These are phyloP conservation scores for Candida sonorensis DNA, from an alignment of 805 yeast genomes.

Conservation along the genomic window DNA sequence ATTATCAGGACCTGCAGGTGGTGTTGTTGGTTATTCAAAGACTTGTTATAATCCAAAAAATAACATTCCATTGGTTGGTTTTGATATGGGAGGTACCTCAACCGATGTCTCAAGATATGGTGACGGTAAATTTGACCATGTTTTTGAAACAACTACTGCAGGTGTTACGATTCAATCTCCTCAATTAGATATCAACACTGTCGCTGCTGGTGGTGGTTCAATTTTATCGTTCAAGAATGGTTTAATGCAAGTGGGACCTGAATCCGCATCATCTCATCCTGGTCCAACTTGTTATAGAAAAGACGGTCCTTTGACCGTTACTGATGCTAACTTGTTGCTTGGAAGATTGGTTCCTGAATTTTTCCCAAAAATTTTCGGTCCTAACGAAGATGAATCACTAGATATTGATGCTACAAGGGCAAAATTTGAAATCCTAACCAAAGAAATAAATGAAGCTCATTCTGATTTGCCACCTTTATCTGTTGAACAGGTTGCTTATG, in stretches of 20 bases:
- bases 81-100: slow-evolving; percentile 90
- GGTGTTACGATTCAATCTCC: slow-evolving; percentile 82
- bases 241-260: slow-evolving; percentile 77
- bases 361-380: slow-evolving; percentile 81
- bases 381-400: slow-evolving; percentile 63
- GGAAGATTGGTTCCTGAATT: slow-evolving; percentile 69
- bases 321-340: slow-evolving; percentile 73
- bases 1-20: slow-evolving; percentile 96
- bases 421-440: slow-evolving; percentile 50
- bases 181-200: slow-evolving; percentile 73
- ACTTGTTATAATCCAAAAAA: slow-evolving; percentile 63
- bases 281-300: slow-evolving; percentile 87
- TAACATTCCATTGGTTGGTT: slow-evolving; percentile 62
- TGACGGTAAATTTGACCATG: slow-evolving; percentile 62
- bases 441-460: slow-evolving; percentile 46
- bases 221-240: slow-evolving; percentile 63
- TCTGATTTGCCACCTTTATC: slow-evolving; percentile 36
- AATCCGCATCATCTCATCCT: slow-evolving; percentile 81
- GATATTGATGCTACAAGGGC: slow-evolving; percentile 45
- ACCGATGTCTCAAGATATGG: slow-evolving; percentile 77
- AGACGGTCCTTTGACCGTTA: slow-evolving; percentile 77
- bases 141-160: slow-evolving; percentile 78
- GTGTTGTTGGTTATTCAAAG: slow-evolving; percentile 87
- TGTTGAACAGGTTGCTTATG: slow-evolving; percentile 67
- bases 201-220: slow-evolving; percentile 84